These are phyloP conservation scores for Setomelanomma holmii DNA, from an alignment of 2,329 filamentous ascomycete genomes.

Conservation along the genomic window DNA sequence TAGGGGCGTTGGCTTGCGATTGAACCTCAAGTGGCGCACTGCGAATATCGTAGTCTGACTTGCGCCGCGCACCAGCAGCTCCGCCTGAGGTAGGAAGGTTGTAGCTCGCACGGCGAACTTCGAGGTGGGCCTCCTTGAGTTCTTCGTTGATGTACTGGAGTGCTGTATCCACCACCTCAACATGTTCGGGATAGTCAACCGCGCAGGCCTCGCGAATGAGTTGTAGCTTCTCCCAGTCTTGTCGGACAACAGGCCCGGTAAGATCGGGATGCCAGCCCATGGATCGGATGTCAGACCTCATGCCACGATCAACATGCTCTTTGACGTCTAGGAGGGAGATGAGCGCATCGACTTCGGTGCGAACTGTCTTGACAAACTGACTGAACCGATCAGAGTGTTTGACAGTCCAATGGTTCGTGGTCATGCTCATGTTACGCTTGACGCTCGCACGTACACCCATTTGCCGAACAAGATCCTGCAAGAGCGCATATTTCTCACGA, in stretches of 20 bases:
- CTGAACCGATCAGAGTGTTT: slow-evolving; percentile 51
- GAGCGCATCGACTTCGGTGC: slow-evolving; percentile 54
- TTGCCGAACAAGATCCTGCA: slow-evolving; percentile 48
- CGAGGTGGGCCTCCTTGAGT: slow-evolving; percentile 34
- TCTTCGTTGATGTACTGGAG: slow-evolving; percentile 53
- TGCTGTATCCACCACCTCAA: slow-evolving; percentile 51
- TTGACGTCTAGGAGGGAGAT: slow-evolving; percentile 53
- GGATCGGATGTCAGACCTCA: slow-evolving; percentile 54
- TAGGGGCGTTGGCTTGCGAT: background rate
- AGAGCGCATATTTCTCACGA: slow-evolving; percentile 52
- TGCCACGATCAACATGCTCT: slow-evolving; percentile 53
- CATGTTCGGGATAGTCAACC: slow-evolving; percentile 54
- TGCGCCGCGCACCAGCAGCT: slow-evolving; percentile 24
- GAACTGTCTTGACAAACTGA: slow-evolving; percentile 50
- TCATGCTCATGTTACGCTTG: slow-evolving; percentile 46
- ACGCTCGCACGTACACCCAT: slow-evolving; percentile 41
- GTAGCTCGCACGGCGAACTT: slow-evolving; percentile 22
- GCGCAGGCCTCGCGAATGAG: slow-evolving; percentile 54
- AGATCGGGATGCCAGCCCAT: slow-evolving; percentile 59
- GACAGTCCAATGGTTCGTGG: slow-evolving; percentile 51
- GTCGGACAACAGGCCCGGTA: slow-evolving; percentile 36
- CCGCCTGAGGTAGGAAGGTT: slow-evolving; percentile 14
- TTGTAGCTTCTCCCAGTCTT: slow-evolving; percentile 52
- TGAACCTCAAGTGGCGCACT: slow-evolving; percentile 12
- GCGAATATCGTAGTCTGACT: slow-evolving; percentile 30